phyloP scores from a whole-genome alignment of 306 rosid genomes.

The Inga leiocalycina region DNA sequence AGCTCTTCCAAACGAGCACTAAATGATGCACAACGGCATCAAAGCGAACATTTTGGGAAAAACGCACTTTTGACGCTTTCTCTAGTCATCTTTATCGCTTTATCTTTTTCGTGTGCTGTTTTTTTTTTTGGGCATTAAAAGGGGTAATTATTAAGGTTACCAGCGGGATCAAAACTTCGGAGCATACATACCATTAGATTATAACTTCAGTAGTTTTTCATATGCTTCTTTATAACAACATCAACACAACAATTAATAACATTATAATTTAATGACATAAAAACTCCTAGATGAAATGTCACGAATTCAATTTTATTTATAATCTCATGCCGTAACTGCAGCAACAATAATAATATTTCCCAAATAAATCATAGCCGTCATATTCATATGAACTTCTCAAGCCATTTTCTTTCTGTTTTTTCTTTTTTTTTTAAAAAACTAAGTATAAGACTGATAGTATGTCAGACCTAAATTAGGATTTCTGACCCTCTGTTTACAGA shows the following conservation, averaged over 20 bases:
- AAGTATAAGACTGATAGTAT: background rate
- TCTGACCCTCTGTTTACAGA: background rate
- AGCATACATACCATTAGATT: no score
- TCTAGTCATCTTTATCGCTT: background rate
- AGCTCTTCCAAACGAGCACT: no score
- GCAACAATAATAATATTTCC: no score
- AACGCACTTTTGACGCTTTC: background rate
- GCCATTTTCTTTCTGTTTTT: background rate
- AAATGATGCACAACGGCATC: background rate
- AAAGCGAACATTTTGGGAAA: background rate
- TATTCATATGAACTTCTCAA: background rate
- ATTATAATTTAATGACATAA: no score
- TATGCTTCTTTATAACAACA: background rate
- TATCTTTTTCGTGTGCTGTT: background rate
- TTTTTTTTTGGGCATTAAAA: background rate
- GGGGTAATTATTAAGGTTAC: no score
- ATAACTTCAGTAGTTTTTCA: no score
- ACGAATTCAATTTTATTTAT: no score
- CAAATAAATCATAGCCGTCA: background rate
- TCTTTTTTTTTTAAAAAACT: background rate
- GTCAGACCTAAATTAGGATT: background rate
- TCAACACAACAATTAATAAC: no score
- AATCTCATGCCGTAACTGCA: no score
- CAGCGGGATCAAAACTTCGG: no score
- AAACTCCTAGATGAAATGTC: no score